These are phyloP conservation scores for Pythium guiyangense DNA, from an alignment of 352 stramenopile genomes.

Conservation along the genomic window DNA sequence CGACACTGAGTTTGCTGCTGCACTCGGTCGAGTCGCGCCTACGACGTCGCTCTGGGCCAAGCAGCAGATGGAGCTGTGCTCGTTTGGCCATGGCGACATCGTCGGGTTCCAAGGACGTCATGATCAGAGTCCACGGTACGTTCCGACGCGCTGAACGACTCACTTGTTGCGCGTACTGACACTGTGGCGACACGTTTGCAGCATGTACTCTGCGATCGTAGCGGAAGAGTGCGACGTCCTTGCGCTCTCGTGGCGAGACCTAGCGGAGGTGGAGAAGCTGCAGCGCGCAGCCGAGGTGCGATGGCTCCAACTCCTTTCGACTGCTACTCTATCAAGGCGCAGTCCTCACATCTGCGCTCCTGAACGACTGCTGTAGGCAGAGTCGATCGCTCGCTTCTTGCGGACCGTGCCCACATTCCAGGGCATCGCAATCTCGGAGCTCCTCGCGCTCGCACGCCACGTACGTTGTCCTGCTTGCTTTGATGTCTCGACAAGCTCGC, in stretches of 20 bases:
- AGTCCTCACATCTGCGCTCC: background rate
- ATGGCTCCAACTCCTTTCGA: background rate
- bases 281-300: conserved; percentile 28
- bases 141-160: too few relatives aligned
- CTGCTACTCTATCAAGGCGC: background rate
- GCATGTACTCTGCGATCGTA: conserved; percentile 19
- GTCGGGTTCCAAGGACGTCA: conserved; percentile 12
- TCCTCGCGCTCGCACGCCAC: conserved; percentile 21
- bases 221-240: conserved; percentile 21
- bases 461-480: conserved; percentile 13
- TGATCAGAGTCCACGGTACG: conserved; percentile 1
- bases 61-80: conserved; percentile 11
- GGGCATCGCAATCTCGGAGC: conserved; percentile 21
- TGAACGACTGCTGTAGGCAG: conserved; percentile 21
- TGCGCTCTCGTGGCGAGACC: conserved; percentile 28
- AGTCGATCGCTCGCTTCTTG: conserved; percentile 30
- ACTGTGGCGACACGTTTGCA: conserved; percentile 1
- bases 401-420: conserved; percentile 35
- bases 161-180: background rate
- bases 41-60: conserved; percentile 1
- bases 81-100: background rate
- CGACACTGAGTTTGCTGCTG: background rate
- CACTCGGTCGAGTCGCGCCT: background rate
- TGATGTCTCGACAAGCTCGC: background rate
- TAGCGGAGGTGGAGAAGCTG: conserved; percentile 19